Conservation (phyloP, 2,329 filamentous ascomycete species). For the Aspergillus texensis region DNA sequence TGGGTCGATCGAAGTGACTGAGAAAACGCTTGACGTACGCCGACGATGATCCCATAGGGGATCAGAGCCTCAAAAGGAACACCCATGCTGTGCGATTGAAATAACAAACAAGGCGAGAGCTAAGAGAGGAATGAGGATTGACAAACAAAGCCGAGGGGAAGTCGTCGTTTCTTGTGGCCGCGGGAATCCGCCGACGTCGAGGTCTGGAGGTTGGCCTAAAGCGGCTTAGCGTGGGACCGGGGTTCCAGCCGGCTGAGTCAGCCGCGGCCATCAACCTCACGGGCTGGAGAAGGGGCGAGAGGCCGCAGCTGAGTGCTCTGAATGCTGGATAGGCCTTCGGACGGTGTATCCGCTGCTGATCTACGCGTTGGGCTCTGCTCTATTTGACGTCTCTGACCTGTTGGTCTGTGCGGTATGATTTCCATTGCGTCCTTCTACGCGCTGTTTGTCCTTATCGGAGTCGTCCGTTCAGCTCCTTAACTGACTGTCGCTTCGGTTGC, state of each 20-base stretch:
- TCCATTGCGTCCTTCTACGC: slow-evolving; percentile 25
- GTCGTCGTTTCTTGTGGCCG: slow-evolving; percentile 16
- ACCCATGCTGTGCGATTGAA: slow-evolving; percentile 52
- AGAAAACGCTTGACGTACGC: slow-evolving; percentile 48
- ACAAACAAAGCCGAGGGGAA: slow-evolving; percentile 5
- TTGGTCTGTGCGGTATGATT: slow-evolving; percentile 18
- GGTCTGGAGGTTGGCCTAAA: slow-evolving; percentile 33
- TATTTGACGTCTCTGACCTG: slow-evolving; percentile 11
- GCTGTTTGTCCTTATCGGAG: slow-evolving; percentile 27
- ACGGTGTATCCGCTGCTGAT: slow-evolving; percentile 23
- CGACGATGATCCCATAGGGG: slow-evolving; percentile 65
- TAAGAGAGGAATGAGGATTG: slow-evolving; percentile 11
- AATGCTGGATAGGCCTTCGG: slow-evolving; percentile 29
- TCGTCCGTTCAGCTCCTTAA: slow-evolving; percentile 22
- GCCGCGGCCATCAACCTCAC: slow-evolving; percentile 40
- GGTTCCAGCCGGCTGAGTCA: slow-evolving; percentile 35
- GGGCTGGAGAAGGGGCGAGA: slow-evolving; percentile 35
- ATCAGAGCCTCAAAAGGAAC: slow-evolving; percentile 68
- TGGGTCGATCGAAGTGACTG: slow-evolving; percentile 1
- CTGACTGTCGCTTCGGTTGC: slow-evolving; percentile 17
- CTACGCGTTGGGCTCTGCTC: slow-evolving; percentile 28
- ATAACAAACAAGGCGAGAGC: slow-evolving; percentile 21
- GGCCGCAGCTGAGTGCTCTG: slow-evolving; percentile 34
- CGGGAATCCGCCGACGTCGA: slow-evolving; percentile 25
- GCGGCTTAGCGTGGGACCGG: slow-evolving; percentile 29